Percentiles rank a stretch among this genome's conserved stretches.
Evolutionary conservation across 2,329 filamentous ascomycete genomes (phyloP).

Genomic region (Paradendryphiella salina): DNA sequence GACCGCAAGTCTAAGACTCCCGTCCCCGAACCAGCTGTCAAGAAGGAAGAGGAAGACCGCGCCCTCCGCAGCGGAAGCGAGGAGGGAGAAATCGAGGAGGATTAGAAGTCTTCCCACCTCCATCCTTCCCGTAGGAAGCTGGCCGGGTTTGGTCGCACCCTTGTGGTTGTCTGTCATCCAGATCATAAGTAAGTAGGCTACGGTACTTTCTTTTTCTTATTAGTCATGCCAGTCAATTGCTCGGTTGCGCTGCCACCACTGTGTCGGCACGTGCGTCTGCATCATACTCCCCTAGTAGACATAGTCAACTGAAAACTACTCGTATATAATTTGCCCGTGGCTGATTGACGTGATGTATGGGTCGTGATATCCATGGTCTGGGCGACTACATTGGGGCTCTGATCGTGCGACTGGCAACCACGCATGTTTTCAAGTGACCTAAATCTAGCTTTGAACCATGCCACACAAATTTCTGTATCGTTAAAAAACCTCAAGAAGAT

Average conservation of each 20-base stretch:
- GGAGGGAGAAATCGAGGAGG: conserved; percentile 96
- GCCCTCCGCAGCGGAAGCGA: conserved; percentile 84
- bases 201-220: conserved; percentile 1
- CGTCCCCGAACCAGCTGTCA: conserved; percentile 37
- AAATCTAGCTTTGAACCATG: too few species aligned
- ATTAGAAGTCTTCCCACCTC: conserved; percentile 37
- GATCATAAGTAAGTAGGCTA: conserved; percentile 12
- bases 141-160: neutral
- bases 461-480: too few species aligned
- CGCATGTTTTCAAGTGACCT: too few species aligned
- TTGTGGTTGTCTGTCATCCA: neutral
- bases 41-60: conserved; percentile 60
- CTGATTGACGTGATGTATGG: neutral
- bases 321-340: neutral
- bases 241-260: neutral
- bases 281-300: conserved; percentile 1
- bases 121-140: conserved; percentile 5
- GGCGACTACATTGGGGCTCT: neutral
- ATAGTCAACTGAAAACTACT: neutral
- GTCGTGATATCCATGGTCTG: neutral
- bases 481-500: too few species aligned
- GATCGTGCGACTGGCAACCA: too few species aligned
- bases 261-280: neutral
- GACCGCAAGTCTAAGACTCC: conserved; percentile 64
- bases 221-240: neutral